Percentiles rank a stretch among this genome's conserved stretches.
Evolutionary conservation across 2,329 filamentous ascomycete genomes (phyloP).

Genomic region (Sporothrix curviconia): DNA sequence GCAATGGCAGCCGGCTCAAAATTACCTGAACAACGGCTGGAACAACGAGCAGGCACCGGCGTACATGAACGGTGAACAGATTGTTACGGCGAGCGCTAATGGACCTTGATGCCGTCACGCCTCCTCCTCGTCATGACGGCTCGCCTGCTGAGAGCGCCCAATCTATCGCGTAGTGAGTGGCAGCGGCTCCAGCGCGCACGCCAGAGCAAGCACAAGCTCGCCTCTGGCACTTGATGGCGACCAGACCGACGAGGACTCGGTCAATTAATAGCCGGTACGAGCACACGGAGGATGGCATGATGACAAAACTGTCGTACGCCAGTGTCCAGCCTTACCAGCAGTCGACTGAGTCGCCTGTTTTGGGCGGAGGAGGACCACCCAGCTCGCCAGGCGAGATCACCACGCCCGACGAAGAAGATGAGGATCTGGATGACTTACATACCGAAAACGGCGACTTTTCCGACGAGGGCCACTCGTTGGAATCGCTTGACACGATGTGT

Average conservation of each 20-base stretch:
- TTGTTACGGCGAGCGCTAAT: neutral
- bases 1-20: slow-evolving; percentile 9
- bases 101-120: neutral
- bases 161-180: slow-evolving; percentile 7
- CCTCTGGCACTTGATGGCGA: neutral
- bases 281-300: slow-evolving; percentile 22
- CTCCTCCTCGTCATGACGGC: slow-evolving; percentile 3
- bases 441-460: slow-evolving; percentile 33
- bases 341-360: neutral
- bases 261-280: slow-evolving; percentile 26
- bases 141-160: neutral
- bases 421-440: slow-evolving; percentile 33
- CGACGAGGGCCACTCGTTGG: slow-evolving; percentile 23
- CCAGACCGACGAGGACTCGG: slow-evolving; percentile 24
- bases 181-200: slow-evolving; percentile 5
- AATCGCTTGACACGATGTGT: slow-evolving; percentile 28
- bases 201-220: neutral
- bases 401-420: slow-evolving; percentile 26
- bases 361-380: neutral
- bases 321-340: neutral
- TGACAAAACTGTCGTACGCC: slow-evolving; percentile 20
- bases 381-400: neutral
- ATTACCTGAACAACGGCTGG: slow-evolving; percentile 26
- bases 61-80: slow-evolving; percentile 20
- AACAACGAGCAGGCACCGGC: slow-evolving; percentile 24